Percentiles rank a stretch among this genome's conserved stretches.
phyloP scores from a whole-genome alignment of 2,329 filamentous ascomycete species.

The Polytolypa hystricis region DNA sequence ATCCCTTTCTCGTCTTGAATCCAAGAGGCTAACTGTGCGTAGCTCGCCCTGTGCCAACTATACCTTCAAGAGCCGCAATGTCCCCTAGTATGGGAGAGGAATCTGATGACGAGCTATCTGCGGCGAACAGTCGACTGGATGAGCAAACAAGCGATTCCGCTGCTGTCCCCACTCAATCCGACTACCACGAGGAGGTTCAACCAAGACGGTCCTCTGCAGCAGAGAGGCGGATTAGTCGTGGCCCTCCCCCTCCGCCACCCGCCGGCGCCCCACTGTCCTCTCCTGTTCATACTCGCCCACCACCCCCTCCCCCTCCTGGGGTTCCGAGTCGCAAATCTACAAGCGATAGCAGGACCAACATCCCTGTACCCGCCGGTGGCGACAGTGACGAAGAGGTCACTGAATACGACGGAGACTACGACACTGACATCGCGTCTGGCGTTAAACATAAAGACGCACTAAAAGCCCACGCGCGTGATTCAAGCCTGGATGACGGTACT shows the following conservation, averaged over 20 bases:
- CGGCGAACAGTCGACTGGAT: no score
- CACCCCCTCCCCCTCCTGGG: constrained; percentile 49
- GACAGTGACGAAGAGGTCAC: constrained; percentile 71
- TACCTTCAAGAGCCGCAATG: constrained; percentile 42
- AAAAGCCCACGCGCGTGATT: constrained; percentile 67
- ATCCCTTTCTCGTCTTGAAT: not conserved
- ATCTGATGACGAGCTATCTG: constrained; percentile 77
- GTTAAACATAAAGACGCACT: constrained; percentile 89
- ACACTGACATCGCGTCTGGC: constrained; percentile 91
- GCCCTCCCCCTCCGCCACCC: constrained; percentile 31
- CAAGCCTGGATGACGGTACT: constrained; percentile 60
- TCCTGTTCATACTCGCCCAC: constrained; percentile 48
- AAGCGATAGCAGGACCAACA: constrained; percentile 38
- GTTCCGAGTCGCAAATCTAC: constrained; percentile 48
- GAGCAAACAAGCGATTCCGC: no score
- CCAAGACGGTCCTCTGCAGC: constrained; percentile 16
- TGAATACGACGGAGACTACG: constrained; percentile 95
- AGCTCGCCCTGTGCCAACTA: constrained; percentile 54
- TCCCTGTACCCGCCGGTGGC: constrained; percentile 37
- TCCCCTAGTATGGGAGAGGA: constrained; percentile 70
- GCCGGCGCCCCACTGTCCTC: constrained; percentile 27
- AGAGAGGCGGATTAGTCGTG: constrained; percentile 33
- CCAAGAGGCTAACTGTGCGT: constrained; percentile 6
- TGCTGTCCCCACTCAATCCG: no score
- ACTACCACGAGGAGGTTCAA: no score